Evolutionary conservation across 352 stramenopile species (phyloP).

Genomic region (Phytophthora melonis): DNA sequence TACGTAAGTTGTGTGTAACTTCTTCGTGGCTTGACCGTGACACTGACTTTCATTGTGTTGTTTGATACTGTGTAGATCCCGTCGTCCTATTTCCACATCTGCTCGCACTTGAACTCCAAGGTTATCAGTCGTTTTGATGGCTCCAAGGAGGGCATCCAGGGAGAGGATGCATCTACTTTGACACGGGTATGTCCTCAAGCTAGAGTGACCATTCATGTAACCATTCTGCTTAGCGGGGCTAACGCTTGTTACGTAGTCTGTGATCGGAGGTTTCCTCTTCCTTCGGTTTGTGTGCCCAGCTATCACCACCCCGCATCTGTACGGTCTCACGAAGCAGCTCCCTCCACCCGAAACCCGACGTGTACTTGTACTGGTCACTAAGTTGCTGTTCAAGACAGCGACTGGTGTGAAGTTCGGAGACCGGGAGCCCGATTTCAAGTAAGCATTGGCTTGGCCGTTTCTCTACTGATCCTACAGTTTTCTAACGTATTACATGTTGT

Average conservation of each 20-base stretch:
- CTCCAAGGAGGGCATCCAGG: slow-evolving; percentile 61
- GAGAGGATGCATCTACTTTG: slow-evolving; percentile 62
- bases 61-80: slow-evolving; percentile 54
- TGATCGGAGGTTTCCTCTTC: slow-evolving; percentile 90
- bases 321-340: slow-evolving; percentile 81
- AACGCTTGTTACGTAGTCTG: slow-evolving; percentile 50
- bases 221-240: not conserved
- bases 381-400: slow-evolving; percentile 91
- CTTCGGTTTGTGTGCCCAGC: slow-evolving; percentile 90
- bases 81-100: slow-evolving; percentile 81
- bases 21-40: not conserved
- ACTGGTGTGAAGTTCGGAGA: slow-evolving; percentile 89
- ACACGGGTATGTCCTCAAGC: slow-evolving; percentile 46
- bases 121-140: slow-evolving; percentile 79
- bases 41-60: slow-evolving; percentile 5
- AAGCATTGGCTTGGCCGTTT: slow-evolving; percentile 10
- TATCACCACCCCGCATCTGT: slow-evolving; percentile 88
- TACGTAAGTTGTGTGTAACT: slow-evolving; percentile 28
- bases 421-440: slow-evolving; percentile 85
- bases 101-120: slow-evolving; percentile 76
- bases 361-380: slow-evolving; percentile 88
- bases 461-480: not conserved
- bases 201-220: not conserved
- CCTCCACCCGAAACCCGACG: slow-evolving; percentile 74
- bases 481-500: slow-evolving; percentile 2